Base-by-base conservation (phyloP, 1,284 basidiomycete species). In the Leucoagaricus sp. region DNA sequence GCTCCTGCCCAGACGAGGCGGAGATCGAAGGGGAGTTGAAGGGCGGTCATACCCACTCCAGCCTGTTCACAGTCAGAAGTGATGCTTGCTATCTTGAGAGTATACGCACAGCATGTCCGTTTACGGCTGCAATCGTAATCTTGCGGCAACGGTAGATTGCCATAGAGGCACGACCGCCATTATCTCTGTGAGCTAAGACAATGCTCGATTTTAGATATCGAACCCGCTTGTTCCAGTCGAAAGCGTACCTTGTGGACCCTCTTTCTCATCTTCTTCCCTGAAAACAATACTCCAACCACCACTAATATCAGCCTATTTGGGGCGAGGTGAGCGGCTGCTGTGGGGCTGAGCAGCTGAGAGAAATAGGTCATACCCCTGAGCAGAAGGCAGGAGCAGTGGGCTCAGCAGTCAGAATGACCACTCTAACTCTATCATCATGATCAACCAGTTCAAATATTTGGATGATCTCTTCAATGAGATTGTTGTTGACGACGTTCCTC, bases 11-110 rank as follows among this genome's bases (percentile, higher is more conserved):
- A 84, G 0, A 73, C 75, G 60, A 85, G 79, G 19, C 81, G 79
- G 54, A 83, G 77, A 63, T 83, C 82, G 58, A 81, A 83, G 1
- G 83, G 82, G 2, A 84, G 74, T 61, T 83, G 81, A 31, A 84
- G 62, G 4, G 72, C 80, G 0, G 81, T 83, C 60, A 81, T 68
- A 3, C 82, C 82, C 28, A 81, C 75, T 1, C 82, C 82, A 15
- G 76, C 79, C 80, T 81, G 46, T 19, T 15, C 2, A 42, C 48
- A 29, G n/a, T 12, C 29, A 33, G 26, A 52, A 38, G 46, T 23
- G 26, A 51, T n/a, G 7, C 38, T 3, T 21, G 5, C 15, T 4
- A 21, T n/a, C 3, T n/a, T 13, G 26, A 40, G 26, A n/a, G 21
- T 21, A 19, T 15, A 66, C 77, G 29, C 63, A 81, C 82, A n/a